phyloP scores from a whole-genome alignment of 169 alveolate species.

The Cryptosporidium muris region DNA sequence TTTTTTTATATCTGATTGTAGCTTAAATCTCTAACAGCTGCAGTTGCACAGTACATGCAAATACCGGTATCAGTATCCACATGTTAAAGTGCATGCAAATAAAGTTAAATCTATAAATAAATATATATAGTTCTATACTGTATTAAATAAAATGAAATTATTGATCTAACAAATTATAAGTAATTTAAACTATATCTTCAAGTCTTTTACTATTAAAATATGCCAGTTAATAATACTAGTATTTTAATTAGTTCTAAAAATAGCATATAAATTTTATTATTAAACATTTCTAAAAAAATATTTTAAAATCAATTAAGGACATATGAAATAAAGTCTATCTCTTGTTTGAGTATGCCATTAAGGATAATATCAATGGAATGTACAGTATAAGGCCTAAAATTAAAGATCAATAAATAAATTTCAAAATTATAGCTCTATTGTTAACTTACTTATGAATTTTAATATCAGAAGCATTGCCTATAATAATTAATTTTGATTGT shows the following conservation, averaged over 20 bases:
- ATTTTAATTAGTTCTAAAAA: not conserved
- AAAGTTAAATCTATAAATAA: not conserved
- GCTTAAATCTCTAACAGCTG: not conserved
- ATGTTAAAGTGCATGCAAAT: not conserved
- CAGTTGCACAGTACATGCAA: not conserved
- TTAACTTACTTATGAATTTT: conserved; percentile 55
- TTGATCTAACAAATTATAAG: not conserved
- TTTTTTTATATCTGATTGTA: not conserved
- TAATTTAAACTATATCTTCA: not conserved
- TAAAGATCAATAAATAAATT: not conserved
- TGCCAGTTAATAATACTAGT: not conserved
- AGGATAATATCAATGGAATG: conserved; percentile 42
- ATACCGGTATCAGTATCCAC: not conserved
- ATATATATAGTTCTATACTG: not conserved
- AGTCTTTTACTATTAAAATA: not conserved
- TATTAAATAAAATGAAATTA: not conserved
- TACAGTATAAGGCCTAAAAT: not conserved
- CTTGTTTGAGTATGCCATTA: conserved; percentile 52
- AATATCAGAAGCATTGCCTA: conserved; percentile 24
- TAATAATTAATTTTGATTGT: conserved; percentile 10
- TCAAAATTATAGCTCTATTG: not conserved
- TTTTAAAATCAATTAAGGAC: too few species aligned
- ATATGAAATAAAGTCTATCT: not conserved
- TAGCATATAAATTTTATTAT: conserved; percentile 1
- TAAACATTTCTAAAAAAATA: not conserved